Evolutionary conservation across 78 protist genomes (phyloP).

Genomic region (Dictyostelium capitatum): DNA sequence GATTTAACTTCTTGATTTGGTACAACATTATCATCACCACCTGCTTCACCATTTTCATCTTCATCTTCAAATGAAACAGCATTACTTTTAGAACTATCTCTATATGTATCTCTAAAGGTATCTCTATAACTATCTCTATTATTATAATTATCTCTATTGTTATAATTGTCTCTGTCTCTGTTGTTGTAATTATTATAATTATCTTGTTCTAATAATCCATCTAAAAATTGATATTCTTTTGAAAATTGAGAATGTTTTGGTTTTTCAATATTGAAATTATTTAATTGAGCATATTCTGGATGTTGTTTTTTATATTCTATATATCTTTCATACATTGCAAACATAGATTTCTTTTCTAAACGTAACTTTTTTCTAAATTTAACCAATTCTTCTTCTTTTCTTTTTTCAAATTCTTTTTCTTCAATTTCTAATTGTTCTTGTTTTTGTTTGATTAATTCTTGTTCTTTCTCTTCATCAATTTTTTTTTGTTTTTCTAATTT

Average conservation of each 20-base stretch:
- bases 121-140: background rate
- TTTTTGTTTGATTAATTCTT: background rate
- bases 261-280: background rate
- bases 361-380: conserved; percentile 46
- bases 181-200: conserved; percentile 3
- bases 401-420: conserved; percentile 27
- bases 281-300: conserved; percentile 1
- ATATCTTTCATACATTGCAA: conserved; percentile 46
- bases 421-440: background rate
- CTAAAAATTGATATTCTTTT: conserved; percentile 16
- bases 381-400: background rate
- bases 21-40: background rate
- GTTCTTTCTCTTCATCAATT: background rate
- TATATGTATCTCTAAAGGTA: background rate
- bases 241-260: background rate
- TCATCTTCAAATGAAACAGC: conserved; percentile 5
- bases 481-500: conserved; percentile 1
- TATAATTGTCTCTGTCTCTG: background rate
- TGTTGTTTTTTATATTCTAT: conserved; percentile 8
- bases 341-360: conserved; percentile 54
- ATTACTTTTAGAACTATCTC: background rate
- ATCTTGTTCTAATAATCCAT: conserved; percentile 10
- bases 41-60: background rate
- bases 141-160: background rate
- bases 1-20: background rate